Conservation (phyloP, 1,284 basidiomycete species). For the Gymnopus androsaceus region DNA sequence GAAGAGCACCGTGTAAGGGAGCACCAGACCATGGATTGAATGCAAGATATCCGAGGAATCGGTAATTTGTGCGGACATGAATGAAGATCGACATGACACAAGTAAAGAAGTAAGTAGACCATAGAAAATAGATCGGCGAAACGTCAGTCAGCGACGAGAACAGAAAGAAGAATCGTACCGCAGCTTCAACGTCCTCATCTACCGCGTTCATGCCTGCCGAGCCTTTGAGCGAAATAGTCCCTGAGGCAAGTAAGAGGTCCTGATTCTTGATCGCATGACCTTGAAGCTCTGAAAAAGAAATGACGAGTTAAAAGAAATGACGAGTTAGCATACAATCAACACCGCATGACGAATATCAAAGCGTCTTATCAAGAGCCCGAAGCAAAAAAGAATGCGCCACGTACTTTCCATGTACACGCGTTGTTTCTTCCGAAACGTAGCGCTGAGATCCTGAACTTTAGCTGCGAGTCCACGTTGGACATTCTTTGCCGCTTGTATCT, state of each 20-base stretch:
- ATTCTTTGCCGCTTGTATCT: conserved; percentile 83
- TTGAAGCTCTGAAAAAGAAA: conserved; percentile 68
- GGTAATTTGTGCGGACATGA: not conserved
- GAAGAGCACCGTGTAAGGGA: not conserved
- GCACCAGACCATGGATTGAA: not conserved
- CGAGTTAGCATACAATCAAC: conserved; percentile 23
- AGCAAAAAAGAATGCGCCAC: conserved; percentile 38
- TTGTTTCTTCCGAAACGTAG: conserved; percentile 96
- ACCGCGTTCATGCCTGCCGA: conserved; percentile 79
- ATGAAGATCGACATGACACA: conserved; percentile 9
- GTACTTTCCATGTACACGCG: conserved; percentile 95
- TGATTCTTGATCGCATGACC: conserved; percentile 95
- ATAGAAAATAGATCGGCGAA: conserved; percentile 17
- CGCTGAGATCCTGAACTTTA: conserved; percentile 91
- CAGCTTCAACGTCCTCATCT: conserved; percentile 84
- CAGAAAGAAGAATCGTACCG: conserved; percentile 42
- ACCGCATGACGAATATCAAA: conserved; percentile 20
- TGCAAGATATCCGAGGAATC: not conserved
- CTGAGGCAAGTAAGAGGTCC: conserved; percentile 85
- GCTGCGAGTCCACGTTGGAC: conserved; percentile 96
- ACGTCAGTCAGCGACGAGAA: conserved; percentile 22
- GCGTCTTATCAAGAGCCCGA: conserved; percentile 20
- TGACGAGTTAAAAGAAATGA: conserved; percentile 19
- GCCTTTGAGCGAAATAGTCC: conserved; percentile 79
- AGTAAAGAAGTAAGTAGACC: conserved; percentile 2